phyloP scores from a whole-genome alignment of 2,329 filamentous ascomycete genomes.

The Trichoderma hamatum region DNA sequence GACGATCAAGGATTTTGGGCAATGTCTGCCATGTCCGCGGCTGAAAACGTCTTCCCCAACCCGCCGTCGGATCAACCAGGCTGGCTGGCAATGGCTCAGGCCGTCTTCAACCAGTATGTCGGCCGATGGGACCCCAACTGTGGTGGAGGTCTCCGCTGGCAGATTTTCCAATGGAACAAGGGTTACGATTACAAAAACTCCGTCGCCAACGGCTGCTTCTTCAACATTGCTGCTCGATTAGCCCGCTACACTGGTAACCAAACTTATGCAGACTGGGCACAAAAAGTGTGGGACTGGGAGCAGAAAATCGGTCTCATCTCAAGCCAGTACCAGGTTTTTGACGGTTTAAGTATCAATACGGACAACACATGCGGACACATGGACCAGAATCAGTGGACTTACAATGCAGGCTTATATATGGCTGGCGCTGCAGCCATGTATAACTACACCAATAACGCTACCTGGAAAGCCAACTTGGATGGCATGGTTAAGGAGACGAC shows the following conservation, averaged over 20 bases:
- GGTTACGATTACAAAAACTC: conserved; percentile 72
- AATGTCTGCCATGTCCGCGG: conserved; percentile 77
- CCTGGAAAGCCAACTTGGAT: conserved; percentile 61
- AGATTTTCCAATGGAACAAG: conserved; percentile 77
- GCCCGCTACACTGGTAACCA: conserved; percentile 77
- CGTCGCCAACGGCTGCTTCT: conserved; percentile 71
- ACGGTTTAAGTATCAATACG: conserved; percentile 46
- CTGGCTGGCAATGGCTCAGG: conserved; percentile 77
- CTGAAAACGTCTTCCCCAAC: conserved; percentile 75
- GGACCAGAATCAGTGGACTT: conserved; percentile 67
- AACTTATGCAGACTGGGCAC: conserved; percentile 78
- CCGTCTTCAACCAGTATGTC: conserved; percentile 78
- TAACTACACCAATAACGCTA: conserved; percentile 57
- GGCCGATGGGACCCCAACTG: conserved; percentile 71
- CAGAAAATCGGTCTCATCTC: conserved; percentile 58
- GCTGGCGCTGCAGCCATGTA: conserved; percentile 64
- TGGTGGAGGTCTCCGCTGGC: conserved; percentile 79
- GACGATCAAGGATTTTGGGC: conserved; percentile 85
- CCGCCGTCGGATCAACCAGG: conserved; percentile 64
- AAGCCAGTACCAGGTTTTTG: conserved; percentile 57
- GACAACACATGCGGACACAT: conserved; percentile 52
- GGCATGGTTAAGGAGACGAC: conserved; percentile 58
- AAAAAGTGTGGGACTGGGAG: conserved; percentile 70
- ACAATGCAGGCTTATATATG: conserved; percentile 69
- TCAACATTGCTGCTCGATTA: conserved; percentile 70